Conservation (phyloP, 495 filamentous ascomycete genomes). For the Cercophora scortea region DNA sequence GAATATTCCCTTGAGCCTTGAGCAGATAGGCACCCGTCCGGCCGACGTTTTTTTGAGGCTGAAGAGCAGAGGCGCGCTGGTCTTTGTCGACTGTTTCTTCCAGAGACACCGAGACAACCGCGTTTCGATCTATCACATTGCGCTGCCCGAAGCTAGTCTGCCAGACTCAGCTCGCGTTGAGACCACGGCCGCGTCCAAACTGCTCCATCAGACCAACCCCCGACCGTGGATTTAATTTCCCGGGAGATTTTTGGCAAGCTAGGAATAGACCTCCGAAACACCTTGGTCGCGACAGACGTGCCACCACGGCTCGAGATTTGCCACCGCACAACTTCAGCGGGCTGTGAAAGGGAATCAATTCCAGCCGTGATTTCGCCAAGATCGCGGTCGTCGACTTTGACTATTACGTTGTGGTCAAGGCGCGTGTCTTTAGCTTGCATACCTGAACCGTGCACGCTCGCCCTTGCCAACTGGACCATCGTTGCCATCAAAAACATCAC, state of each 20-base stretch:
- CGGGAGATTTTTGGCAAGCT: not conserved
- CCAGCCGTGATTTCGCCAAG: slow-evolving; percentile 1
- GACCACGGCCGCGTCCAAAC: not conserved
- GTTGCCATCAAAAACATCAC: not conserved
- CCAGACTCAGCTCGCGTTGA: not conserved
- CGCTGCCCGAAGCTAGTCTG: not conserved
- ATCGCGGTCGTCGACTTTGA: slow-evolving; percentile 17
- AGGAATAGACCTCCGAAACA: not conserved
- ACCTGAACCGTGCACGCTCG: slow-evolving; percentile 20
- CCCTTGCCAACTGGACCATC: slow-evolving; percentile 2
- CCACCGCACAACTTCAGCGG: not conserved
- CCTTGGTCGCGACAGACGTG: not conserved
- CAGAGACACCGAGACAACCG: not conserved
- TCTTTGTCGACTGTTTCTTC: not conserved
- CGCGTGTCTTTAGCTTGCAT: slow-evolving; percentile 6
- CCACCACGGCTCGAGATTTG: not conserved
- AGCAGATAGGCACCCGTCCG: not conserved
- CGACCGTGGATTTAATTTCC: not conserved
- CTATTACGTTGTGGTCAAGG: slow-evolving; percentile 14
- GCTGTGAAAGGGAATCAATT: not conserved
- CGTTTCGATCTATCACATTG: not conserved
- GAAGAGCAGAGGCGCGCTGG: not conserved
- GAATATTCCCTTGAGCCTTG: no score
- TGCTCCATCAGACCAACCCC: not conserved
- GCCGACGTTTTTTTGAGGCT: not conserved